phyloP scores from a whole-genome alignment of 805 yeast species.

The Candida silvicultrix region DNA sequence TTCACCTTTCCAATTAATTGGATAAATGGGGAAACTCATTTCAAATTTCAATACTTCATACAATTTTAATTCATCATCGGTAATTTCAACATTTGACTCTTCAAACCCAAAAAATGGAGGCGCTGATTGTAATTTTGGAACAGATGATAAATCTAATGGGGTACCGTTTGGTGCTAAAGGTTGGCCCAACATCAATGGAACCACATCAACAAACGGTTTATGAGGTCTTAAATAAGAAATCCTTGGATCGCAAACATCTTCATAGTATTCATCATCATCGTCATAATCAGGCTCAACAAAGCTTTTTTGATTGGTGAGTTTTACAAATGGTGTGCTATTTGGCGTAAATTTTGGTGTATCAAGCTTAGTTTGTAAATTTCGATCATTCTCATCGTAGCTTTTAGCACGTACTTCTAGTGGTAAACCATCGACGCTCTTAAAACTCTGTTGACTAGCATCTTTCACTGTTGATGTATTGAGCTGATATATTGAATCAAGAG shows the following conservation, averaged over 20 bases:
- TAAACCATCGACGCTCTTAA: too few species aligned
- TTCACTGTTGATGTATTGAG: background rate
- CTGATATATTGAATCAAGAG: background rate
- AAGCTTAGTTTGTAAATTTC: too few species aligned
- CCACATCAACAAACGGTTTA: constrained; percentile 12
- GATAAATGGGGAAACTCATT: constrained; percentile 6
- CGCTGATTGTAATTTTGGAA: constrained; percentile 3
- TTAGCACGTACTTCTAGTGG: too few species aligned
- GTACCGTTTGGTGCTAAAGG: constrained; percentile 16
- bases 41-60: constrained; percentile 17
- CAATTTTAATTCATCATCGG: constrained; percentile 17
- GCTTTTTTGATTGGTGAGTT: too few species aligned
- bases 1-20: constrained; percentile 2
- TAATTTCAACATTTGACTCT: background rate
- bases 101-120: constrained; percentile 10
- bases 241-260: constrained; percentile 2
- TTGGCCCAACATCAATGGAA: constrained; percentile 11
- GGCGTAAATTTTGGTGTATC: too few species aligned
- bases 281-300: background rate
- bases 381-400: too few species aligned
- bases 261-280: background rate
- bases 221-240: constrained; percentile 12
- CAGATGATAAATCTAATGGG: constrained; percentile 16
- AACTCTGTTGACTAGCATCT: too few species aligned
- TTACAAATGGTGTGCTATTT: too few species aligned